Percentiles rank a stretch among this genome's conserved stretches.
These are phyloP conservation scores for Alternaria sp. DNA, from an alignment of 2,329 filamentous ascomycete genomes.

Conservation along the genomic window DNA sequence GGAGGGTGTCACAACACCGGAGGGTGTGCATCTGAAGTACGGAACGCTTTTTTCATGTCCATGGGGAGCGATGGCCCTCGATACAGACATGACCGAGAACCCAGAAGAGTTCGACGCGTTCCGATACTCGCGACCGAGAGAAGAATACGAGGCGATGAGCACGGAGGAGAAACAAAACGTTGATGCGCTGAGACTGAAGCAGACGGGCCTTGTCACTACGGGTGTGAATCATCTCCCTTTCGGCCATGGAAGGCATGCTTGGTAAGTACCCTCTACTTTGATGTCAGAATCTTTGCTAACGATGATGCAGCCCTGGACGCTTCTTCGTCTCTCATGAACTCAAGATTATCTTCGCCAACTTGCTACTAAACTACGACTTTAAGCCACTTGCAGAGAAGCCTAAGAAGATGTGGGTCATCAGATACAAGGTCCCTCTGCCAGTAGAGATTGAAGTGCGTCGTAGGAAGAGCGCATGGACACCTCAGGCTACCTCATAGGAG, in stretches of 20 bases:
- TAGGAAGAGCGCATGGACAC: conserved; percentile 17
- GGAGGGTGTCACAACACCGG: conserved; percentile 83
- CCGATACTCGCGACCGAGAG: conserved; percentile 29
- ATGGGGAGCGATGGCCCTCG: conserved; percentile 25
- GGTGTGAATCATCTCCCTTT: conserved; percentile 61
- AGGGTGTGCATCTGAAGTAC: conserved; percentile 51
- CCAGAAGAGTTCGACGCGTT: conserved; percentile 31
- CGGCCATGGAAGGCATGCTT: conserved; percentile 62
- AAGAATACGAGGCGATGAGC: conserved; percentile 27
- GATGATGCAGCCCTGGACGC: conserved; percentile 39
- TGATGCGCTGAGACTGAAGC: conserved; percentile 39
- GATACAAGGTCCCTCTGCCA: conserved; percentile 12
- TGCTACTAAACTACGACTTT: conserved; percentile 49
- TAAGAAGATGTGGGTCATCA: conserved; percentile 23
- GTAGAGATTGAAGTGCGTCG: conserved; percentile 13
- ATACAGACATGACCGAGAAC: conserved; percentile 22
- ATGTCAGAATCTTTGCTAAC: conserved; percentile 1
- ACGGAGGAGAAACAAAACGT: conserved; percentile 23
- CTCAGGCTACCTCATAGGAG: not conserved
- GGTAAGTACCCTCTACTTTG: conserved; percentile 38
- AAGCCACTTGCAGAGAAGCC: conserved; percentile 34
- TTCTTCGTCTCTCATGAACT: conserved; percentile 49
- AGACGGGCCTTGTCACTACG: conserved; percentile 62
- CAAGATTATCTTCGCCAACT: conserved; percentile 47
- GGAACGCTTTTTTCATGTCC: conserved; percentile 27